Evolutionary conservation across 495 filamentous ascomycete genomes (phyloP), one percentile per base, ranked within the genome.

Genomic region (Margaritispora aquatica): DNA sequence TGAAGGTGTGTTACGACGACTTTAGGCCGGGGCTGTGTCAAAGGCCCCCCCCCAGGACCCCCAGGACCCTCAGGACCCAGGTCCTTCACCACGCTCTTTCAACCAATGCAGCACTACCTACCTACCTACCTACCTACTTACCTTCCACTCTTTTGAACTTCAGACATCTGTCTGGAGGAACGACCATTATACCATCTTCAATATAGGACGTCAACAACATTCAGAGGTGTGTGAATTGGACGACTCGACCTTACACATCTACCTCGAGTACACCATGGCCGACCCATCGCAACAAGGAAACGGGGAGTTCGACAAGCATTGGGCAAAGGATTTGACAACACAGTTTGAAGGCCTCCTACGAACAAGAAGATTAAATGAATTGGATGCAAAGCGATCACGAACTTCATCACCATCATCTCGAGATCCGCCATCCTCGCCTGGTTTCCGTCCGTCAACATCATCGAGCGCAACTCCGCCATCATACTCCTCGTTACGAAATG

Each of bases 271-370:
- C 57, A 47, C 49, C 27, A 66, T 65, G 66, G 60, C 56, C 49
- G 63, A 63, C 60, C 44, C 63, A 34, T 61, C 53, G 13, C 59
- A 57, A 29, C 55, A 64, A 55, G 68, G 65, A 54, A 57, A 59
- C 1, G 66, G 52, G 26, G 69, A 77, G 7, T 78, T 74, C 48
- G 74, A 74, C 21, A 75, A 80, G 66, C 74, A 79, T 60, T 82
- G 80, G 80, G 78, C 78, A 1, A 74, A 74, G 55, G 78, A 77
- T 26, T 63, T 82, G 58, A 69, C 70, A 59, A 54, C 76, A 38
- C 84, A 87, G 65, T 96, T 94, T 69, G 86, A 92, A 63, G 84
- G 89, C 56, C 70, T 92, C 50, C 77, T 96, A 69, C 84, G 86
- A 67, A 87, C 82, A 34, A 89, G 85, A 70, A 79, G 89, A 69